These are phyloP conservation scores for Keqinozyma sinolaborantium DNA, from an alignment of 1,139 yeast species.

Conservation along the genomic window DNA sequence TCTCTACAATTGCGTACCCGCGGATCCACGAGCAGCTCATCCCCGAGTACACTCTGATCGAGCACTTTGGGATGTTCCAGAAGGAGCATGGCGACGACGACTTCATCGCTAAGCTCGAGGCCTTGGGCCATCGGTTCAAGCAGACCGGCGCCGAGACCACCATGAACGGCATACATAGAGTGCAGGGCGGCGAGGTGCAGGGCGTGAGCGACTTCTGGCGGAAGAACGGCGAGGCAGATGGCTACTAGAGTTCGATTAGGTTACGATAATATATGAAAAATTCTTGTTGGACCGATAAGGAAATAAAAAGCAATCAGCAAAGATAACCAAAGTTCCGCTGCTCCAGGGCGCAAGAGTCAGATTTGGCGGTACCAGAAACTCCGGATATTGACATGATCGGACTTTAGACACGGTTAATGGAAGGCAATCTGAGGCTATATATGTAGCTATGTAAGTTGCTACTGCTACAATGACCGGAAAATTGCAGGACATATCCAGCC, in stretches of 20 bases:
- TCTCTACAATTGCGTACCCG: conserved; percentile 73
- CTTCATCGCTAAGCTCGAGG: conserved; percentile 12
- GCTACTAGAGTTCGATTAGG: conserved; percentile 26
- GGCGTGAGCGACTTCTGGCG: conserved; percentile 49
- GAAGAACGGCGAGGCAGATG: conserved; percentile 40
- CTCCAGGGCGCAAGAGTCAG: neutral
- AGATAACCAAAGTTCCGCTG: neutral
- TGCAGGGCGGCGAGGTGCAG: conserved; percentile 13
- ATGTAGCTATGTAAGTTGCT: no score
- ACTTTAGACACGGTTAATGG: no score
- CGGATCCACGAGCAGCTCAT: conserved; percentile 85
- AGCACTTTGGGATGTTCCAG: conserved; percentile 35
- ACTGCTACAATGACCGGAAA: no score
- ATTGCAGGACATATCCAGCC: no score
- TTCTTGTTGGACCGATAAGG: neutral
- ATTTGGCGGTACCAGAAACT: no score
- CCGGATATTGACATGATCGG: no score
- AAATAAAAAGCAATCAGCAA: no score
- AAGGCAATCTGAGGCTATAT: no score
- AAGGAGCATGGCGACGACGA: conserved; percentile 17
- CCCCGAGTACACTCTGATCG: conserved; percentile 68
- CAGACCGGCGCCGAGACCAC: conserved; percentile 39
- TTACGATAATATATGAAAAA: no score
- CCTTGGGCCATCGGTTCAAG: conserved; percentile 25
- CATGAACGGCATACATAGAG: conserved; percentile 38